phyloP scores from a whole-genome alignment of 1,284 basidiomycete genomes.

The Cutaneotrichosporon mucoides region DNA sequence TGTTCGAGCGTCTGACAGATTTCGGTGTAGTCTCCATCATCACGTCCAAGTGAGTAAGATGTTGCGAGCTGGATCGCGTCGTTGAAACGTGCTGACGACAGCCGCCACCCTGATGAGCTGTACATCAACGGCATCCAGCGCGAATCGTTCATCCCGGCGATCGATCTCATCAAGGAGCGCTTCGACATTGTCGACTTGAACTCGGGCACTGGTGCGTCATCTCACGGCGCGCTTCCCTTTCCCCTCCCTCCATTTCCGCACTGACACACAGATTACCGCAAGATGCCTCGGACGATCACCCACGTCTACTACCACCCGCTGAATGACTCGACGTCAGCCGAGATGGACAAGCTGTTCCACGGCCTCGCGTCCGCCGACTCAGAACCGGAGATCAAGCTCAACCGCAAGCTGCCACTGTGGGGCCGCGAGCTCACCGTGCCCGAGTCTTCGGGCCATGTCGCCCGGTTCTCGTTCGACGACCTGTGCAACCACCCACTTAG shows the following conservation, averaged over 20 bases:
- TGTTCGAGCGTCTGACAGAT: constrained; percentile 78
- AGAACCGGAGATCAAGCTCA: constrained; percentile 55
- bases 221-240: not conserved
- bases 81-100: constrained; percentile 42
- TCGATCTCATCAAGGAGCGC: constrained; percentile 82
- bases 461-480: constrained; percentile 81
- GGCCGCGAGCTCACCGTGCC: constrained; percentile 78
- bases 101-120: constrained; percentile 92
- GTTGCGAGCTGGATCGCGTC: not conserved
- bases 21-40: constrained; percentile 91
- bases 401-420: constrained; percentile 77
- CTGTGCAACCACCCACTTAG: constrained; percentile 86
- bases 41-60: constrained; percentile 79
- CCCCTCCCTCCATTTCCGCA: not conserved
- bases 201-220: constrained; percentile 75
- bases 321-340: constrained; percentile 57
- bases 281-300: constrained; percentile 80
- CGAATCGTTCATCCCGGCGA: constrained; percentile 91
- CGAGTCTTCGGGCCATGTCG: constrained; percentile 70
- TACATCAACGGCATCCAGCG: constrained; percentile 99
- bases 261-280: constrained; percentile 70
- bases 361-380: constrained; percentile 57
- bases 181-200: constrained; percentile 88
- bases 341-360: constrained; percentile 74
- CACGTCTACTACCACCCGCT: constrained; percentile 88